Conservation (phyloP, 106 monocot genomes). For the Dendrobium chrysotoxum region DNA sequence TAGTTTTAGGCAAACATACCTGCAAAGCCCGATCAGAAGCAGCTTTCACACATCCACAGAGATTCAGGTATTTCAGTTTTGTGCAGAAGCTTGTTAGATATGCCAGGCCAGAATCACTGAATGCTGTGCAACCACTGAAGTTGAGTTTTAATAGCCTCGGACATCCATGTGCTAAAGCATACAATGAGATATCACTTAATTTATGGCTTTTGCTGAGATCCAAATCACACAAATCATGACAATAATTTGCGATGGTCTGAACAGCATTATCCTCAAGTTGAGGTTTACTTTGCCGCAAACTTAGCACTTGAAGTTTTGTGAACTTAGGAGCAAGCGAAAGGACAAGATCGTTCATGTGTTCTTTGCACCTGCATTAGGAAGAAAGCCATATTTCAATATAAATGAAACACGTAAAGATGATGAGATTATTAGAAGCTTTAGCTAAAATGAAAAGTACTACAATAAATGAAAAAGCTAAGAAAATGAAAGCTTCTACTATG, state of each 20-base stretch:
- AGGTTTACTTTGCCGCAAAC: constrained; percentile 63
- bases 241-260: constrained; percentile 65
- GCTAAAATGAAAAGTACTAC: too few relatives aligned
- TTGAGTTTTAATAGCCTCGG: constrained; percentile 70
- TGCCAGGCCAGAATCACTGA: constrained; percentile 69
- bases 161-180: constrained; percentile 79
- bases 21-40: constrained; percentile 81
- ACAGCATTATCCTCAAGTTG: constrained; percentile 82
- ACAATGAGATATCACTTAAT: constrained; percentile 69
- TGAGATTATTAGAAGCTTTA: neutral
- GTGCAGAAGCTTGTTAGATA: constrained; percentile 55
- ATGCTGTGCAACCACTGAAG: constrained; percentile 80
- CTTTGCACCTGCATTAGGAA: constrained; percentile 57
- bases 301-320: constrained; percentile 65
- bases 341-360: constrained; percentile 85
- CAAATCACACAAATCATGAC: constrained; percentile 74
- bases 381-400: neutral
- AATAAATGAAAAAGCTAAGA: too few relatives aligned
- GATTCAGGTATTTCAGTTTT: constrained; percentile 67
- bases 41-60: constrained; percentile 89
- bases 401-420: neutral
- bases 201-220: constrained; percentile 87
- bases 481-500: too few relatives aligned
- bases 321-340: constrained; percentile 78
- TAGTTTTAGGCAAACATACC: constrained; percentile 21